Evolutionary conservation across 2,329 filamentous ascomycete genomes (phyloP), one percentile per base, ranked within the genome.

Genomic region (Myrmaecium sp.): DNA sequence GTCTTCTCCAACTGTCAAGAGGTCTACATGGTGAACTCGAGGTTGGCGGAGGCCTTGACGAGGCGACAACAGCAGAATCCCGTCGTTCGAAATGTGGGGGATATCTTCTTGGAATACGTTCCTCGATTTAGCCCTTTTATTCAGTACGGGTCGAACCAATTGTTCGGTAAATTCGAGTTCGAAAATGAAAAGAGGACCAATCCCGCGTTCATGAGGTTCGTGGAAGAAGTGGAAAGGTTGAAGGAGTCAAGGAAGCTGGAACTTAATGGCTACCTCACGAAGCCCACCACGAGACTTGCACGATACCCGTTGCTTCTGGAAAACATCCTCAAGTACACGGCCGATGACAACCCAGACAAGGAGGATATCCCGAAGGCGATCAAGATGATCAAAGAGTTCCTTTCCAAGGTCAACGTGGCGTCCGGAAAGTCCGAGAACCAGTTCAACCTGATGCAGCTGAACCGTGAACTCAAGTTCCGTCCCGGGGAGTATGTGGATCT

Each of bases 1-100:
- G 92, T 98, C 21, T 98, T 98, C 53, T 83, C 78, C 40, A 95
- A 98, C 48, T 86, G 89, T 39, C 73, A 93, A 47, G 89, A 98
- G 41, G 86, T 98, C 28, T 79, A 95, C 48, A 72, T 67, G 29
- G 84, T 95, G 44, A 98, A 92, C 51, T 82, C 82, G 5, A 70
- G 73, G 26, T 76, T 98, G 40, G 86, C 83, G 15, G 77, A 84
- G 43, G 66, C 78, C n/a, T 58, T 98, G 36, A 95, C 91, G 10
- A 69, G 80, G 36, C 67, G 89, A 31, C 89, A 98, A 49, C 84
- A 93, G 45, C 82, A 91, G 49, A 71, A 74, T 34, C 83, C 81
- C 1, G 78, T 98, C 10, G 89, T 98, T 5, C 64, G 74, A 37
- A 84, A 81, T 35, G 68, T 98, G 33, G 89, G 86, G 35, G 89